These are phyloP conservation scores for Coniella vitis DNA, from an alignment of 2,329 filamentous ascomycete genomes.

Conservation along the genomic window DNA sequence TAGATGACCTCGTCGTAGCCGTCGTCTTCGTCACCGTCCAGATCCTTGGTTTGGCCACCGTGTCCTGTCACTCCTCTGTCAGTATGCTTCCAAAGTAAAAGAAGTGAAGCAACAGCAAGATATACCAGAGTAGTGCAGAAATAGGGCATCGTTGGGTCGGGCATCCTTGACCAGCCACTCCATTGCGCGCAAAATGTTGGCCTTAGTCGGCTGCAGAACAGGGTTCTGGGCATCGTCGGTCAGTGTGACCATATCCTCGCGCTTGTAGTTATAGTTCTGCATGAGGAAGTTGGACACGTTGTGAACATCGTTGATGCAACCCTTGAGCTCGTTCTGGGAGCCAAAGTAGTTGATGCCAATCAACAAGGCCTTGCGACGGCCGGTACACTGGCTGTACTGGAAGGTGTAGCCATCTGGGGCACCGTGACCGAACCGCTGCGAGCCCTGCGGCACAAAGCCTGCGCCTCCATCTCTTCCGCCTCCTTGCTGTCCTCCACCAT, in stretches of 20 bases:
- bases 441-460: constrained; percentile 33
- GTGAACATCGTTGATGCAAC: constrained; percentile 76
- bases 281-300: constrained; percentile 69
- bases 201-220: constrained; percentile 66
- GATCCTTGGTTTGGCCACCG: constrained; percentile 67
- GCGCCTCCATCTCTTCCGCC: background rate
- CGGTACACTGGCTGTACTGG: constrained; percentile 70
- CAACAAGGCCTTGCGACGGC: constrained; percentile 64
- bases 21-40: constrained; percentile 71
- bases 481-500: background rate
- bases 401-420: constrained; percentile 64
- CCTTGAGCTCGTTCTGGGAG: constrained; percentile 62
- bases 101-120: background rate
- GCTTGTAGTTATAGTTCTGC: constrained; percentile 61
- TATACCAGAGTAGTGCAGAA: constrained; percentile 68
- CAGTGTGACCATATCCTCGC: constrained; percentile 73
- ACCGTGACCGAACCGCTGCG: constrained; percentile 59
- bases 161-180: constrained; percentile 68
- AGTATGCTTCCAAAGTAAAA: background rate
- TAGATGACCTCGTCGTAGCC: constrained; percentile 75
- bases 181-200: constrained; percentile 69
- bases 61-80: constrained; percentile 44
- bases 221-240: constrained; percentile 69
- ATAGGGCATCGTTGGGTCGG: constrained; percentile 67
- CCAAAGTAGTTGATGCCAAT: constrained; percentile 80